Evolutionary conservation across 2,329 filamentous ascomycete species (phyloP), one percentile per base, ranked within the genome.

Genomic region (Neurospora sp.): DNA sequence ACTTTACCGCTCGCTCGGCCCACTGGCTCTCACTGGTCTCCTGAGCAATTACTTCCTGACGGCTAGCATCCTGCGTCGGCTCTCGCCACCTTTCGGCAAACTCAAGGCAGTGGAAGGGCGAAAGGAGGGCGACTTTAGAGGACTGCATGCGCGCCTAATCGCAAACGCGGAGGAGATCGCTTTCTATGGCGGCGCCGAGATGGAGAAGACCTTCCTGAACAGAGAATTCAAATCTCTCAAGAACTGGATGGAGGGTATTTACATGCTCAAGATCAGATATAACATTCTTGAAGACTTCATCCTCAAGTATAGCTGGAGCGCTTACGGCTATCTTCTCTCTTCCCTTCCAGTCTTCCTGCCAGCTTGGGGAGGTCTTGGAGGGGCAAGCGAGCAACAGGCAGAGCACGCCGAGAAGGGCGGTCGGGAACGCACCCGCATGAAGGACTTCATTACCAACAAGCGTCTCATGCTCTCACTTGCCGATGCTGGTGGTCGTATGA

Each of bases 231-330:
- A 91, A 79, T 96, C 95, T 66, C 84, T 99, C 37, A 96, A 96
- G 80, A 90, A 88, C 73, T 97, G 94, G 92, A 98, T 99, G 95
- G 96, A 99, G 79, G 91, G 92, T 65, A 97, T 99, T 73, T 99
- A 99, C 81, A 94, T 93, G 80, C 89, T 98, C 74, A 97, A 97
- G 81, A 97, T 99, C 74, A 90, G 93, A 17, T 99, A 99, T 83
- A 99, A 98, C 79, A 99, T 99, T 83, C 88, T 99, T 0, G 96
- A 99, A 78, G 96, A 99, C 79, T 97, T 99, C 77, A 93, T 99
- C 67, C 83, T 99, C 71, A 99, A 99, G 79, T 99, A 99, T 79
- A 96, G 93, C 74, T 99, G 96, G 96, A 98, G 94, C 73, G 96
- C 96, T 0, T 97, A 97, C 77, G 96, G 96, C 41, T 99, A 99